Percentiles rank a stretch among this genome's conserved stretches.
phyloP scores from a whole-genome alignment of 768 basidiomycete genomes.

The Sarcodon sp. region DNA sequence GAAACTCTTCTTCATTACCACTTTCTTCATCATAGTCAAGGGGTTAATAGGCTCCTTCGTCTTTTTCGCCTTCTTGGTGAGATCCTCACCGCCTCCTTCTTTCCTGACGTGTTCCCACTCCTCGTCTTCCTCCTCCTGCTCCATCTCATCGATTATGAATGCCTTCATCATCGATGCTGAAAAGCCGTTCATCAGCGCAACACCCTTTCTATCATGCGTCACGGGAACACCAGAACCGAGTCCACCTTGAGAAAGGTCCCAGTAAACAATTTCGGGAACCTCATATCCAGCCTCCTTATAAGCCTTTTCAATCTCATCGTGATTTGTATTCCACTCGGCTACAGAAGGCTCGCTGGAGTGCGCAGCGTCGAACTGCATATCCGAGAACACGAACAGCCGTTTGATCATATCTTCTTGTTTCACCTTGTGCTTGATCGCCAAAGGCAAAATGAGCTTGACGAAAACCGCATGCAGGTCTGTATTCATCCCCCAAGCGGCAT shows the following conservation, averaged over 20 bases:
- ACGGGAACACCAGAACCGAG: slow-evolving; percentile 29
- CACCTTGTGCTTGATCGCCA: slow-evolving; percentile 43
- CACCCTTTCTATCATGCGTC: slow-evolving; percentile 39
- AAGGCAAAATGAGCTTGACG: slow-evolving; percentile 44
- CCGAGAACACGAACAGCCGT: slow-evolving; percentile 62
- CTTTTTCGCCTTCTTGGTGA: slow-evolving; percentile 6
- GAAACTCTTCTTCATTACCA: slow-evolving; percentile 34
- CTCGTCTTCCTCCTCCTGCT: slow-evolving; percentile 14
- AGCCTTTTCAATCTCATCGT: slow-evolving; percentile 39
- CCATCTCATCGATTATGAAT: slow-evolving; percentile 41
- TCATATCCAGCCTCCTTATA: slow-evolving; percentile 55
- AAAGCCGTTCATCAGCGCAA: slow-evolving; percentile 60
- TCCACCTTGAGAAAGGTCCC: slow-evolving; percentile 34
- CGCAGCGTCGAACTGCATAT: slow-evolving; percentile 65
- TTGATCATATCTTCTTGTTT: slow-evolving; percentile 62
- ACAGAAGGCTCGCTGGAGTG: background rate
- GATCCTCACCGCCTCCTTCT: slow-evolving; percentile 11
- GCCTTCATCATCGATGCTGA: slow-evolving; percentile 58
- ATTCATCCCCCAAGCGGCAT: slow-evolving; percentile 36
- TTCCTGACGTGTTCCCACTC: slow-evolving; percentile 2
- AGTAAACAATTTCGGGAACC: slow-evolving; percentile 62
- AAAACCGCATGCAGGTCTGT: slow-evolving; percentile 56
- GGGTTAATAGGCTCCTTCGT: slow-evolving; percentile 24
- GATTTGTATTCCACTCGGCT: slow-evolving; percentile 44
- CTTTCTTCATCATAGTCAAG: slow-evolving; percentile 22